Conservation (phyloP, 2,329 filamentous ascomycete species). For the Neophaeococcomyces aloes region DNA sequence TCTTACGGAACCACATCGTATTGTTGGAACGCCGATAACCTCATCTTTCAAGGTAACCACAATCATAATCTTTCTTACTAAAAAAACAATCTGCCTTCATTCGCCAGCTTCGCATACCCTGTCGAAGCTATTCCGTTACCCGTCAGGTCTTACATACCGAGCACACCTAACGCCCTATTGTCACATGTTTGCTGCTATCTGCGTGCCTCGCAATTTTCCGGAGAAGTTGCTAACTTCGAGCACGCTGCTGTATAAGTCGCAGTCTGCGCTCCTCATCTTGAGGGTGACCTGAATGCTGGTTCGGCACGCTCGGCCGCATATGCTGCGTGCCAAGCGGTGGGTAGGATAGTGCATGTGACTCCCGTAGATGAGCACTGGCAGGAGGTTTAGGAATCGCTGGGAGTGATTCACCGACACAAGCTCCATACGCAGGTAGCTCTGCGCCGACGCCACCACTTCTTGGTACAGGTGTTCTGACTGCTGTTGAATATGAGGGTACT, state of each 20-base stretch:
- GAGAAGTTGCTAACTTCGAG: constrained; percentile 12
- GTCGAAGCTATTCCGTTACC: too few relatives aligned
- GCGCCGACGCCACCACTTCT: constrained; percentile 38
- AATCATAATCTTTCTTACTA: too few relatives aligned
- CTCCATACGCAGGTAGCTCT: constrained; percentile 55
- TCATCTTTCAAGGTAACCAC: too few relatives aligned
- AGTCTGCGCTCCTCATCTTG: constrained; percentile 32
- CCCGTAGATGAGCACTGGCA: constrained; percentile 30
- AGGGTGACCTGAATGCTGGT: constrained; percentile 20
- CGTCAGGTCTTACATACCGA: too few relatives aligned
- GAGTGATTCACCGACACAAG: constrained; percentile 32
- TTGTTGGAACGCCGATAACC: too few relatives aligned
- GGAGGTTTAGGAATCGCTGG: constrained; percentile 27
- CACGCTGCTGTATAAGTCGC: constrained; percentile 31
- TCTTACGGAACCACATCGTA: too few relatives aligned
- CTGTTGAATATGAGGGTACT: constrained; percentile 68
- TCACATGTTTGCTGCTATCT: too few relatives aligned
- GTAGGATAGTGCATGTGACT: constrained; percentile 29
- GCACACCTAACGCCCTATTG: too few relatives aligned
- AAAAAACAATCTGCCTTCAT: too few relatives aligned
- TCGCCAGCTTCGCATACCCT: too few relatives aligned
- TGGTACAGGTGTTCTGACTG: constrained; percentile 54
- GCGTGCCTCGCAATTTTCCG: too few relatives aligned
- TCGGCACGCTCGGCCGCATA: constrained; percentile 22
- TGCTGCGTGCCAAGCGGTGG: constrained; percentile 18